Evolutionary conservation across 2,329 filamentous ascomycete species (phyloP), one percentile per base, ranked within the genome.

Genomic region (Balansia obtecta): DNA sequence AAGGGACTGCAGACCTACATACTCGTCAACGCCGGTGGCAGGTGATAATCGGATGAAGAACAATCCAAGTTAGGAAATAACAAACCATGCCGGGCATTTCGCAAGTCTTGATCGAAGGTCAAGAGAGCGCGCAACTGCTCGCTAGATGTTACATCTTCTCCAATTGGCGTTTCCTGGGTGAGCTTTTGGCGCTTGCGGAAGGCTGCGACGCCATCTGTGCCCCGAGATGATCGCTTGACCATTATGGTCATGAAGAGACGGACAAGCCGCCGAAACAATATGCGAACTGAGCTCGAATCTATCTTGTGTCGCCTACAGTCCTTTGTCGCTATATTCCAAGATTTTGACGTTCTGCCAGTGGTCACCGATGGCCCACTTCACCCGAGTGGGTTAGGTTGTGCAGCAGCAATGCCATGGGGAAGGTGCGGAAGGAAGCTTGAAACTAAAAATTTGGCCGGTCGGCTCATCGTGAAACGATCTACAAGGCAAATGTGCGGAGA

Each of bases 81-180:
- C 68, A 46, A 67, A 79, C 77, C 83, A 67, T 85, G 85, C 63
- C 84, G 78, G 60, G 83, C 74, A 66, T 79, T 73, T 60, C 73
- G 70, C 63, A 80, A 68, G 64, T 88, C 82, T 66, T 88, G 85
- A 56, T 85, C 75, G 61, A 89, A 89, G 50, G 73, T 68, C 40
- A 93, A 73, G 43, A 88, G 72, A 53, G 81, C 74, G 60, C 77
- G 77, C 53, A 93, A 72, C 61, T 93, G 85, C 48, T 79, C 74
- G 55, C 76, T 75, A 38, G 80, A 80, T 46, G 73, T 68, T 45
- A 87, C 73, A 38, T 83, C 77, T 56, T 84, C 80, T 11, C 74
- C 76, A 2, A 78, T 75, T 13, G 79, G 76, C 1, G 73, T 65
- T 52, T 80, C 74, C 55, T 80, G 75, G 5, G 72, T 68, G n/a